Percentiles rank a stretch among this genome's conserved stretches.
Conservation (phyloP, 352 stramenopile genomes). For the Phytophthora ramorum region DNA sequence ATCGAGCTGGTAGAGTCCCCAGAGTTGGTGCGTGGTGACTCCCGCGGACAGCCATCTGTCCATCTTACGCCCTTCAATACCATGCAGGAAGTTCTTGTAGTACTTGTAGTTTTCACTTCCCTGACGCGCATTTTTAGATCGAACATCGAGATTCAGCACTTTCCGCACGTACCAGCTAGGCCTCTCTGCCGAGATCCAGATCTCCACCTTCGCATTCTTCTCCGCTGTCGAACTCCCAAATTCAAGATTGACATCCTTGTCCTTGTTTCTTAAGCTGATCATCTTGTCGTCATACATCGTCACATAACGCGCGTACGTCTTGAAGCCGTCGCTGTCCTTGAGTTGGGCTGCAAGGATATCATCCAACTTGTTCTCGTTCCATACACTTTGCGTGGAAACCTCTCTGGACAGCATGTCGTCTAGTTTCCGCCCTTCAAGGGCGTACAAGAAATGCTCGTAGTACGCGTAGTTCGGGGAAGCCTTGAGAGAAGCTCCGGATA, state of each 20-base stretch:
- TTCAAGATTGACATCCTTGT: background rate
- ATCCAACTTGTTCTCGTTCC: slow-evolving; percentile 4
- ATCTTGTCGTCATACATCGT: slow-evolving; percentile 20
- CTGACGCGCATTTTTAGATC: background rate
- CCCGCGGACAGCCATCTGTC: background rate
- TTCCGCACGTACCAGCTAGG: slow-evolving; percentile 9
- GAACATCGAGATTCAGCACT: slow-evolving; percentile 10
- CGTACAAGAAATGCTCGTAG: slow-evolving; percentile 19
- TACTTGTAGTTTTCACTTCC: slow-evolving; percentile 4
- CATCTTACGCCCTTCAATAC: background rate
- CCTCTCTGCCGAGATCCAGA: slow-evolving; percentile 8
- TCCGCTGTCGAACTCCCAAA: background rate
- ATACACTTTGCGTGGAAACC: background rate
- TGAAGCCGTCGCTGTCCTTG: slow-evolving; percentile 16
- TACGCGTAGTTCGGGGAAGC: slow-evolving; percentile 14
- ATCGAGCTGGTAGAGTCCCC: background rate
- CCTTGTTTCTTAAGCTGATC: slow-evolving; percentile 5
- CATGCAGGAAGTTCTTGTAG: background rate
- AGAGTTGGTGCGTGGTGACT: background rate
- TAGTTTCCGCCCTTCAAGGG: slow-evolving; percentile 2
- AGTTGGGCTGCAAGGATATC: slow-evolving; percentile 4
- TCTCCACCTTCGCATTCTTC: slow-evolving; percentile 14
- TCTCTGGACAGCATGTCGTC: background rate
- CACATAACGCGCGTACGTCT: slow-evolving; percentile 15
- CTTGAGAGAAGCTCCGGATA: slow-evolving; percentile 9